A percentile compares a stretch with the other conserved stretches of the same genome.
Evolutionary conservation across 306 rosid genomes (phyloP).

Genomic region (Dalbergia cochinchinensis): DNA sequence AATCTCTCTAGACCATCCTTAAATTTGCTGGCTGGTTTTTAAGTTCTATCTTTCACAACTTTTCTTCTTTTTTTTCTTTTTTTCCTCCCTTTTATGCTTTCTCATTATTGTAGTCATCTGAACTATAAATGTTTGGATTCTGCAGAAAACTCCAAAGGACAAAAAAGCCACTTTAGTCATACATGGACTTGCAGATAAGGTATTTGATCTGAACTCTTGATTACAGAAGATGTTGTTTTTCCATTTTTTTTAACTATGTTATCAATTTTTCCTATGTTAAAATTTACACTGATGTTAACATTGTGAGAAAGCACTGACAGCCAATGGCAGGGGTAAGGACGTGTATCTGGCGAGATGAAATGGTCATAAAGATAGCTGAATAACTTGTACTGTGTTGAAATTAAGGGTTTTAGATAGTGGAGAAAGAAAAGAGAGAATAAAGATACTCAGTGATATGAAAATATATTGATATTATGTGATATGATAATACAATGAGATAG

Average conservation of each 20-base stretch:
- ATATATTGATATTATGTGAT: too few relatives aligned
- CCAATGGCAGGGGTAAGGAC: conserved; percentile 12
- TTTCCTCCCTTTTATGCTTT: conserved; percentile 25
- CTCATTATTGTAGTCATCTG: conserved; percentile 39
- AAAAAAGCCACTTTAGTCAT: conserved; percentile 91
- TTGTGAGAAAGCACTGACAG: conserved; percentile 5
- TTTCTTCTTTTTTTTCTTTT: too few relatives aligned
- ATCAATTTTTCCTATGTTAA: neutral
- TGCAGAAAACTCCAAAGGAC: conserved; percentile 97
- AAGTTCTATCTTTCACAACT: conserved; percentile 6
- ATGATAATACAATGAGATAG: too few relatives aligned
- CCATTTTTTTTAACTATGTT: neutral
- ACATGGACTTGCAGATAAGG: conserved; percentile 93
- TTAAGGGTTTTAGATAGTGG: too few relatives aligned
- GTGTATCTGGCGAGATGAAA: conserved; percentile 2
- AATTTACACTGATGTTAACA: neutral
- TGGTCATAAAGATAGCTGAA: neutral
- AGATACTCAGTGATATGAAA: too few relatives aligned
- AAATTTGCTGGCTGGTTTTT: conserved; percentile 36
- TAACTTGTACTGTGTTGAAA: neutral
- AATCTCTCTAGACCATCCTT: neutral
- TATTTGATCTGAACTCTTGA: conserved; percentile 50
- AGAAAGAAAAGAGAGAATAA: too few relatives aligned
- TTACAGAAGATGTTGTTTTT: conserved; percentile 22
- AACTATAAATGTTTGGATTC: conserved; percentile 49